A percentile compares a stretch with the other conserved stretches of the same genome.
These are phyloP conservation scores for Sistotremastrum suecicum DNA, from an alignment of 768 basidiomycete genomes.

Conservation along the genomic window DNA sequence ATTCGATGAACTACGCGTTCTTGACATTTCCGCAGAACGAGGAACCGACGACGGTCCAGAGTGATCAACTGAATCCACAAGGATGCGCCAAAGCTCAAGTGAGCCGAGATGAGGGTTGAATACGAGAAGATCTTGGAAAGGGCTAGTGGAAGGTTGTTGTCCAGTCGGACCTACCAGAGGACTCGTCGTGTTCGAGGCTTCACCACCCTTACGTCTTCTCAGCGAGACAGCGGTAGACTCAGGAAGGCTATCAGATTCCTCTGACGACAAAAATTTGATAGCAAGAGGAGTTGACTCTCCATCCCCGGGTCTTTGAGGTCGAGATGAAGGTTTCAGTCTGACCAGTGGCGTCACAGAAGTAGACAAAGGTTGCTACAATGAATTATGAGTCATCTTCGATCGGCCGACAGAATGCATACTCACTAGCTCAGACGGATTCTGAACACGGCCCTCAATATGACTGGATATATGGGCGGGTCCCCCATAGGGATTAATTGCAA, in stretches of 20 bases:
- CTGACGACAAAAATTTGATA: no score
- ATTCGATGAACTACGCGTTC: conserved; percentile 39
- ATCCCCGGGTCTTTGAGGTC: conserved; percentile 13
- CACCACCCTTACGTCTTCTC: no score
- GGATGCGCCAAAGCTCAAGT: conserved; percentile 41
- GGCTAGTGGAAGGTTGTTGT: no score
- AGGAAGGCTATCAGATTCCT: no score
- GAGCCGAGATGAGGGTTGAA: conserved; percentile 48
- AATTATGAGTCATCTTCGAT: background rate
- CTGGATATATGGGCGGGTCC: conserved; percentile 49
- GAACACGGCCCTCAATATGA: conserved; percentile 43
- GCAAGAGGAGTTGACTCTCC: no score
- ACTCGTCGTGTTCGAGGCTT: no score
- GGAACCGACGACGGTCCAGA: conserved; percentile 12
- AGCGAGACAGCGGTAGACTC: no score
- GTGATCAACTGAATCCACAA: conserved; percentile 23
- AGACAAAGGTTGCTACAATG: conserved; percentile 31
- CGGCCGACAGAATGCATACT: conserved; percentile 11
- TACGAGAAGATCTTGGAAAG: conserved; percentile 48
- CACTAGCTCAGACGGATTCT: conserved; percentile 37
- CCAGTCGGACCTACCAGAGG: no score
- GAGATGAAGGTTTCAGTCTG: conserved; percentile 42
- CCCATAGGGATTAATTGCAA: conserved; percentile 65
- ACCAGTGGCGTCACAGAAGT: conserved; percentile 43
- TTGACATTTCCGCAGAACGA: conserved; percentile 26